Evolutionary conservation across 2,329 filamentous ascomycete species (phyloP).

Genomic region (Colletotrichum australisinense): DNA sequence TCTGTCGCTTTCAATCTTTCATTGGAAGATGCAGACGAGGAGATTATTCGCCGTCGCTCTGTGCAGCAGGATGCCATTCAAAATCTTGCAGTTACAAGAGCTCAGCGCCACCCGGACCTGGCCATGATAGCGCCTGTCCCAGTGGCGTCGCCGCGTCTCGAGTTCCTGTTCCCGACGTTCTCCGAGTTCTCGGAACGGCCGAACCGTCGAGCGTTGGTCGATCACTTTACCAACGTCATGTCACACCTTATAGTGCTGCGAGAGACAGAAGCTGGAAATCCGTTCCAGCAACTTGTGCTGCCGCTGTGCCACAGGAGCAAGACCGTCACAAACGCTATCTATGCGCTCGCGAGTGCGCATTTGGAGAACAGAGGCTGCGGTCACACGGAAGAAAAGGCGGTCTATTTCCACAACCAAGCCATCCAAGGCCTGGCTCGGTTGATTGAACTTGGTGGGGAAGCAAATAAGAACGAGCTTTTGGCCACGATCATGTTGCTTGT

Average conservation of each 20-base stretch:
- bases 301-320: slow-evolving; percentile 66
- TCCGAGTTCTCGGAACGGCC: slow-evolving; percentile 66
- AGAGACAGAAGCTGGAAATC: slow-evolving; percentile 68
- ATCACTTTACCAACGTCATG: slow-evolving; percentile 73
- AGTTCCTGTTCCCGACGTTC: slow-evolving; percentile 65
- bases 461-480: slow-evolving; percentile 67
- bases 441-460: slow-evolving; percentile 63
- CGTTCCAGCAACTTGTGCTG: slow-evolving; percentile 72
- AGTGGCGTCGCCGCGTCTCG: slow-evolving; percentile 55
- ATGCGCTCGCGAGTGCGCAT: slow-evolving; percentile 86
- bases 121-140: slow-evolving; percentile 50
- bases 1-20: slow-evolving; percentile 47
- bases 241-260: slow-evolving; percentile 74
- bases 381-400: slow-evolving; percentile 62
- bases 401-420: slow-evolving; percentile 70
- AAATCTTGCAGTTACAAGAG: slow-evolving; percentile 31
- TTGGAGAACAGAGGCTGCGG: slow-evolving; percentile 71
- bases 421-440: slow-evolving; percentile 67
- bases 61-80: slow-evolving; percentile 38
- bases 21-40: slow-evolving; percentile 39
- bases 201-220: slow-evolving; percentile 66
- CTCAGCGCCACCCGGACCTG: slow-evolving; percentile 35
- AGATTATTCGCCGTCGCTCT: slow-evolving; percentile 37
- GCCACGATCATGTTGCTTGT: slow-evolving; percentile 71
- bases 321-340: slow-evolving; percentile 83